phyloP scores from a whole-genome alignment of 129 eudicot genomes.

The Tanacetum coccineum region DNA sequence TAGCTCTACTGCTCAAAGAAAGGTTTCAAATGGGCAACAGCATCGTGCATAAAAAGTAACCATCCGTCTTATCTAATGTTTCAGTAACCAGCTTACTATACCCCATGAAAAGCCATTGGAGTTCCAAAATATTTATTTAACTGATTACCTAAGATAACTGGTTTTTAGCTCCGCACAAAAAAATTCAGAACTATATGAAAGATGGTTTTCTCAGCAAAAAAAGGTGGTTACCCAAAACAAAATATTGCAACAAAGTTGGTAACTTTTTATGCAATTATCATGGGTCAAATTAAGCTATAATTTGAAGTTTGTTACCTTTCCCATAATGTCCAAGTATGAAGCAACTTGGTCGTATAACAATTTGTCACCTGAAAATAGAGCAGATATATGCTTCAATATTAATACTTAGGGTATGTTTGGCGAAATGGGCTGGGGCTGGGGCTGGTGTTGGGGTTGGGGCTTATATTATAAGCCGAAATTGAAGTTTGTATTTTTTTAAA shows the following conservation, averaged over 20 bases:
- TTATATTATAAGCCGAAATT: too few relatives aligned
- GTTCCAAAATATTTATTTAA: not conserved
- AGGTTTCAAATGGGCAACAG: conserved; percentile 1
- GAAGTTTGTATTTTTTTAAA: too few relatives aligned
- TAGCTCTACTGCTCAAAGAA: not conserved
- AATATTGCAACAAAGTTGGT: not conserved
- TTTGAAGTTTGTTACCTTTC: conserved; percentile 55
- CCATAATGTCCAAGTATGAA: conserved; percentile 80
- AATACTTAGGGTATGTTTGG: conserved; percentile 10
- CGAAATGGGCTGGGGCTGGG: too few relatives aligned
- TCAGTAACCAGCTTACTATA: not conserved
- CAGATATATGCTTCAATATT: conserved; percentile 16
- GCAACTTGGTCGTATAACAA: conserved; percentile 57
- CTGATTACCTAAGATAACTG: not conserved
- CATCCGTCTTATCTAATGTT: not conserved
- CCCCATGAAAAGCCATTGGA: not conserved
- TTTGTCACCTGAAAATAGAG: conserved; percentile 61
- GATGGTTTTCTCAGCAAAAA: too few relatives aligned
- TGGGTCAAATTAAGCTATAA: not conserved
- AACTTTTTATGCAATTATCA: not conserved
- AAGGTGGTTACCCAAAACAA: not conserved
- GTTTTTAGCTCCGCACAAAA: not conserved
- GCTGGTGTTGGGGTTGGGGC: too few relatives aligned
- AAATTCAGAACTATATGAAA: too few relatives aligned
- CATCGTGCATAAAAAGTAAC: not conserved